phyloP scores from a whole-genome alignment of 1,284 basidiomycete genomes.

The Cerioporus squamosus region DNA sequence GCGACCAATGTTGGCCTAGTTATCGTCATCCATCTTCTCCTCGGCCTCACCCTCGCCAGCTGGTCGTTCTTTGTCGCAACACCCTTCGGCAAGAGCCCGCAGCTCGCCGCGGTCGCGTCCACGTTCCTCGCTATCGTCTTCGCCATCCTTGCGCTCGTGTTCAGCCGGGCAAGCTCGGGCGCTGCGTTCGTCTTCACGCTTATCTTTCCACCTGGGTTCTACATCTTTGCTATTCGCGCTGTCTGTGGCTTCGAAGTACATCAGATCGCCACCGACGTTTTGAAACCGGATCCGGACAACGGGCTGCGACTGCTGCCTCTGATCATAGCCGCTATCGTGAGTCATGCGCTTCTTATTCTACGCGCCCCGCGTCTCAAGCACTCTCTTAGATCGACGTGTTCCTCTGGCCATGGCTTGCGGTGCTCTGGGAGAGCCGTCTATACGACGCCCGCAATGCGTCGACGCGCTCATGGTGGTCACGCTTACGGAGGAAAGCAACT shows the following conservation, averaged over 20 bases:
- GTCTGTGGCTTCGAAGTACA: conserved; percentile 71
- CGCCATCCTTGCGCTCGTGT: conserved; percentile 70
- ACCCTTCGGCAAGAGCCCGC: conserved; percentile 74
- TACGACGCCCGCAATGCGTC: conserved; percentile 60
- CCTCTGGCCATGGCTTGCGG: conserved; percentile 70
- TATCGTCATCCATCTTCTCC: conserved; percentile 66
- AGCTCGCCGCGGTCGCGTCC: conserved; percentile 70
- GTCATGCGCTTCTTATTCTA: conserved; percentile 24
- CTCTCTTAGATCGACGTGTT: conserved; percentile 64
- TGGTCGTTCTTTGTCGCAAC: conserved; percentile 73
- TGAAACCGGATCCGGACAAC: conserved; percentile 63
- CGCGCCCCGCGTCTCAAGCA: not conserved
- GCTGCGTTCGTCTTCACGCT: conserved; percentile 66
- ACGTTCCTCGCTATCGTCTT: conserved; percentile 70
- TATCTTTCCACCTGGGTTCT: conserved; percentile 77
- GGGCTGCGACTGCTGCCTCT: conserved; percentile 61
- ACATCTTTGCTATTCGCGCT: conserved; percentile 71
- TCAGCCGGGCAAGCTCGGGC: conserved; percentile 48
- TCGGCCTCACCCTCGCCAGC: conserved; percentile 69
- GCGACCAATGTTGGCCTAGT: conserved; percentile 64
- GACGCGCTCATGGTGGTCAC: conserved; percentile 32
- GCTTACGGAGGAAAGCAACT: conserved; percentile 24
- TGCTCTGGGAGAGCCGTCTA: conserved; percentile 59
- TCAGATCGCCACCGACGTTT: conserved; percentile 51
- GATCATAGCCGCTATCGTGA: conserved; percentile 65